phyloP scores from a whole-genome alignment of 768 basidiomycete genomes.

The Zangia roseola region DNA sequence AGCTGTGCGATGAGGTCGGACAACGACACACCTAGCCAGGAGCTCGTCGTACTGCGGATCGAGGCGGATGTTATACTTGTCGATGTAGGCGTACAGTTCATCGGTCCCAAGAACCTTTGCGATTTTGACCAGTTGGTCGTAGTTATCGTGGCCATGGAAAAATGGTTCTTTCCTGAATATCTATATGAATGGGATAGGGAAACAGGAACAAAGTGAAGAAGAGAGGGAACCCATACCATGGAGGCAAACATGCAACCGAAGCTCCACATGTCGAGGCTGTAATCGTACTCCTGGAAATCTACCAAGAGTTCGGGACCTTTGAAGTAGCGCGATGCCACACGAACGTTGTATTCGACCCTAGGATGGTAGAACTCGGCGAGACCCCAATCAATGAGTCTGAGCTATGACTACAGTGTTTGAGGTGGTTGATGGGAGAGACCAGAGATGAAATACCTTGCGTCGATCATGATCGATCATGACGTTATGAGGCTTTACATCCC shows the following conservation, averaged over 20 bases:
- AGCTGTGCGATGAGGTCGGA: constrained; percentile 7
- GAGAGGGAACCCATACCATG: constrained; percentile 61
- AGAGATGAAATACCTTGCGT: constrained; percentile 63
- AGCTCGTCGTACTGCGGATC: constrained; percentile 97
- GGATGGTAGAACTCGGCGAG: constrained; percentile 98
- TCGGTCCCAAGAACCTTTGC: constrained; percentile 97
- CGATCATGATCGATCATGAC: constrained; percentile 99
- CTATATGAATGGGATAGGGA: constrained; percentile 38
- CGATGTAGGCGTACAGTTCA: constrained; percentile 87
- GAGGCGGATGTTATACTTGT: constrained; percentile 93
- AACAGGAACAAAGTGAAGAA: neutral
- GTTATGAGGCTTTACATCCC: constrained; percentile 98
- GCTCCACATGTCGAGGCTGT: constrained; percentile 98
- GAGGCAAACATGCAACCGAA: constrained; percentile 98
- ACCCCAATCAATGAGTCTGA: constrained; percentile 98
- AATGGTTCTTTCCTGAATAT: constrained; percentile 99
- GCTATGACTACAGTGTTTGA: constrained; percentile 42
- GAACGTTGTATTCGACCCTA: constrained; percentile 96
- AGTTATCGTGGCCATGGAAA: constrained; percentile 99
- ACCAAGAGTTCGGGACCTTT: constrained; percentile 96
- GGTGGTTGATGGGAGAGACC: constrained; percentile 5
- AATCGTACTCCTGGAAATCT: constrained; percentile 98
- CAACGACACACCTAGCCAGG: constrained; percentile 63
- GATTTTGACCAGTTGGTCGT: constrained; percentile 97
- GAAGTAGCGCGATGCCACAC: constrained; percentile 96